Evolutionary conservation across 257 asterid genomes (phyloP).

Genomic region (Nicotiana knightiana): DNA sequence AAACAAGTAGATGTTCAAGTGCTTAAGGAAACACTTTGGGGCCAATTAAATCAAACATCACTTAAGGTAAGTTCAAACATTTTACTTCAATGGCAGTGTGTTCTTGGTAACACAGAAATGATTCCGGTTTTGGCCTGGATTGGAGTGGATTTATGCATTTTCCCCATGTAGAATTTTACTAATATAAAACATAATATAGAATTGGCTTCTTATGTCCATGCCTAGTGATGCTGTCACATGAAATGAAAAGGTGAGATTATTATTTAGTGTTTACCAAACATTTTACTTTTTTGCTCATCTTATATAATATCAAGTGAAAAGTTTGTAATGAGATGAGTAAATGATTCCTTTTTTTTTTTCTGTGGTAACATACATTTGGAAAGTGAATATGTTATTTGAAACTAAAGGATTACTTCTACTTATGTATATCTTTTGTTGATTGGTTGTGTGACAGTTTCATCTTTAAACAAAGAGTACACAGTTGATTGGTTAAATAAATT

Average conservation of each 20-base stretch:
- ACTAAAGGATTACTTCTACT: neutral
- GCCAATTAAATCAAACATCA: slow-evolving; percentile 32
- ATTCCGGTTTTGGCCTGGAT: neutral
- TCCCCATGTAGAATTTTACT: neutral
- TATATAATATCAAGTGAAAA: neutral
- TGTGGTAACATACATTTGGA: neutral
- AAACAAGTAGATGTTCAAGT: slow-evolving; percentile 92
- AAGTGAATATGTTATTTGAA: neutral
- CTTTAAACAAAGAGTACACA: neutral
- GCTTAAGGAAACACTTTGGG: slow-evolving; percentile 89
- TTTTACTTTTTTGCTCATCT: neutral
- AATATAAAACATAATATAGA: neutral
- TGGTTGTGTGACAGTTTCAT: neutral
- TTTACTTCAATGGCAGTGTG: neutral
- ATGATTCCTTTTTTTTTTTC: neutral
- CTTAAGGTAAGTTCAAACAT: slow-evolving; percentile 38
- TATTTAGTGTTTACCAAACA: neutral
- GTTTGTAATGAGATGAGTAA: neutral
- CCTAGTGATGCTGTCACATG: neutral
- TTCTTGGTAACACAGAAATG: neutral
- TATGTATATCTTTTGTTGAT: neutral
- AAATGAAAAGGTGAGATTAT: neutral
- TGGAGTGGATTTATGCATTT: neutral
- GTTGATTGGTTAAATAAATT: neutral
- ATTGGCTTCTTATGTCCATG: neutral